Evolutionary conservation across 495 filamentous ascomycete species (phyloP).

Genomic region (Podospora australis): DNA sequence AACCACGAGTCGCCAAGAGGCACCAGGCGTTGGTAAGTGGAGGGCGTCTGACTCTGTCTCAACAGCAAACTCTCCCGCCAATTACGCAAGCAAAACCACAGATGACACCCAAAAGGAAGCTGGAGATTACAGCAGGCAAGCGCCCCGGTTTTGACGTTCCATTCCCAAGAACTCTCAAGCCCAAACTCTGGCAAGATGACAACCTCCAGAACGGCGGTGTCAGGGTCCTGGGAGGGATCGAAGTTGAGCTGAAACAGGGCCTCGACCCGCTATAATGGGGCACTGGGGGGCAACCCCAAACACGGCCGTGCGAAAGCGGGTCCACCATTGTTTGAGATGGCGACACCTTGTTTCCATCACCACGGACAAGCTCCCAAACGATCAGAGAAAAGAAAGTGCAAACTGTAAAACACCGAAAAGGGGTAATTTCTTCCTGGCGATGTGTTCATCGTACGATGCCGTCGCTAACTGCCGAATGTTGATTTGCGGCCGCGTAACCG

Average conservation of each 20-base stretch:
- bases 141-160: slow-evolving; percentile 21
- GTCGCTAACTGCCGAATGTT: slow-evolving; percentile 15
- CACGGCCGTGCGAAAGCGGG: slow-evolving; percentile 22
- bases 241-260: slow-evolving; percentile 34
- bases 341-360: slow-evolving; percentile 12
- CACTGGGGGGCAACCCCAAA: slow-evolving; percentile 30
- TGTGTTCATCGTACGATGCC: slow-evolving; percentile 1
- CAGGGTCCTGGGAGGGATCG: slow-evolving; percentile 17
- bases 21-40: not conserved
- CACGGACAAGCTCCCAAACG: no score
- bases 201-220: slow-evolving; percentile 10
- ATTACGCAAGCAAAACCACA: not conserved
- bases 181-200: slow-evolving; percentile 4
- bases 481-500: slow-evolving; percentile 19
- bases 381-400: slow-evolving; percentile 2
- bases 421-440: slow-evolving; percentile 6
- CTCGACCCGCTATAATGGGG: slow-evolving; percentile 26
- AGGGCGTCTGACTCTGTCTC: not conserved
- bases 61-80: not conserved
- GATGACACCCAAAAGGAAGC: not conserved
- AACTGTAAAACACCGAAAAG: slow-evolving; percentile 4
- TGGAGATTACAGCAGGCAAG: slow-evolving; percentile 1
- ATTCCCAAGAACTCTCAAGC: slow-evolving; percentile 11
- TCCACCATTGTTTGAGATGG: slow-evolving; percentile 28
- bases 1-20: slow-evolving; percentile 9